Conservation (phyloP, 2,329 filamentous ascomycete genomes). For the Ophiostoma ips region DNA sequence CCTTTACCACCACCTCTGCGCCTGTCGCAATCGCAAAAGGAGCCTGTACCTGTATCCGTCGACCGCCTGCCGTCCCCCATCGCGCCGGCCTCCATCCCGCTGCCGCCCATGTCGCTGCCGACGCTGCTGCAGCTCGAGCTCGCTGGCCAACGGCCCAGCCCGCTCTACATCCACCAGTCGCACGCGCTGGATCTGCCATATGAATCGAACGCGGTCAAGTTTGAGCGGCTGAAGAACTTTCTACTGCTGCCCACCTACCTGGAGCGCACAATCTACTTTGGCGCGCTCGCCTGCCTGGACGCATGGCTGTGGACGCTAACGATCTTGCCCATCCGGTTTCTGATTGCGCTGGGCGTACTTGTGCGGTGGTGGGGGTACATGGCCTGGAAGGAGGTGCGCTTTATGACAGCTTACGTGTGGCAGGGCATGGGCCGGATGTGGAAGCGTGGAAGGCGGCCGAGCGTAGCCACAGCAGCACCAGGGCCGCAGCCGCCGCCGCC, state of each 20-base stretch:
- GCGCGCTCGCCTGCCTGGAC: slow-evolving; percentile 80
- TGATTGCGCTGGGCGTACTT: slow-evolving; percentile 65
- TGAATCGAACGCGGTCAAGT: slow-evolving; percentile 83
- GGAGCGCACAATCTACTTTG: slow-evolving; percentile 76
- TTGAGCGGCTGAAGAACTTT: slow-evolving; percentile 83
- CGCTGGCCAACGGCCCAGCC: slow-evolving; percentile 46
- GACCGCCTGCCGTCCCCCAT: slow-evolving; percentile 32
- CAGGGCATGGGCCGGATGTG: slow-evolving; percentile 67
- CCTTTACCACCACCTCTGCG: slow-evolving; percentile 26
- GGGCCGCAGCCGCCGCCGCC: too few species aligned
- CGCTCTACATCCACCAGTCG: slow-evolving; percentile 50
- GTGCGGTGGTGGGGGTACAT: slow-evolving; percentile 65
- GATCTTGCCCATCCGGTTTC: slow-evolving; percentile 78
- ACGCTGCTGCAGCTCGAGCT: slow-evolving; percentile 52
- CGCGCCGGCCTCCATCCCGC: slow-evolving; percentile 39
- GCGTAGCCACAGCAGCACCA: slow-evolving; percentile 14
- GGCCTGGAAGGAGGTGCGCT: slow-evolving; percentile 55
- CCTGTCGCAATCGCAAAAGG: not conserved
- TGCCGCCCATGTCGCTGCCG: slow-evolving; percentile 53
- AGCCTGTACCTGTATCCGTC: not conserved
- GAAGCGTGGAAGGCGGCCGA: slow-evolving; percentile 31
- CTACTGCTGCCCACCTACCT: slow-evolving; percentile 67
- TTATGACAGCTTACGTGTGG: slow-evolving; percentile 64
- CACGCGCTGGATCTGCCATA: slow-evolving; percentile 53
- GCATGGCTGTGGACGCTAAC: slow-evolving; percentile 96